Base-by-base conservation (phyloP, 805 yeast genomes). In the Candida dajiaensis region DNA sequence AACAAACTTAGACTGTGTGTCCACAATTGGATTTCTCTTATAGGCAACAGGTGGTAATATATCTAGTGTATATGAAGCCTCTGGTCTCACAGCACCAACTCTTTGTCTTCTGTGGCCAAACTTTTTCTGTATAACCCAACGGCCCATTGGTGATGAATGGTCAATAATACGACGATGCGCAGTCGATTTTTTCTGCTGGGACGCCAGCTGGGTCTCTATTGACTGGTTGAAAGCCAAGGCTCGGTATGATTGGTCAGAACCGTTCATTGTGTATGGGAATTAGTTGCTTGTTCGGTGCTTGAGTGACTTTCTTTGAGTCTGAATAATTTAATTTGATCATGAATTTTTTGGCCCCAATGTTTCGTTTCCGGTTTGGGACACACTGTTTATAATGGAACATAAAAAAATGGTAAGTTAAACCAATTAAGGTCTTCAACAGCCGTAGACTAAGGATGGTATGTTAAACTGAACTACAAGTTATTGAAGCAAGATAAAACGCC, bases 1-100 rank as follows among this genome's bases (percentile, higher is more conserved):
- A 4, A 89, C 94, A 63, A 92, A 89, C 58, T 89, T 89, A 23
- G 87, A 77, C 42, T 83, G 81, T 10, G 82, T 63, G 59, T 89
- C 89, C 49, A 84, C 69, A 1, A 79, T 67, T 0, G 83, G 78
- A 29, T 70, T 68, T 11, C 64, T 58, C 37, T 67, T 62, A 57
- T 82, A 79, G 13, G 87, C 82, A 33, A 69, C 63, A 2, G 94
- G 80, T 11, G 95, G 89, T 41, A 83, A 68, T 39, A 85, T 52
- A 53, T 81, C 80, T 2, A 82, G 72, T 36, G 84, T 63, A 55
- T 78, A 84, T 11, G 85, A 76, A 39, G 83, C 76, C 42, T 82
- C 89, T 1, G 94, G 90, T 37, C 92, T 68, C 6, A 84, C 69
- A 42, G 63, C 63, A 3, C 86, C 85, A 18, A 77, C 55, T 12